Evolutionary conservation across 495 filamentous ascomycete species (phyloP).

Genomic region (Staphylotrichum longicolle): DNA sequence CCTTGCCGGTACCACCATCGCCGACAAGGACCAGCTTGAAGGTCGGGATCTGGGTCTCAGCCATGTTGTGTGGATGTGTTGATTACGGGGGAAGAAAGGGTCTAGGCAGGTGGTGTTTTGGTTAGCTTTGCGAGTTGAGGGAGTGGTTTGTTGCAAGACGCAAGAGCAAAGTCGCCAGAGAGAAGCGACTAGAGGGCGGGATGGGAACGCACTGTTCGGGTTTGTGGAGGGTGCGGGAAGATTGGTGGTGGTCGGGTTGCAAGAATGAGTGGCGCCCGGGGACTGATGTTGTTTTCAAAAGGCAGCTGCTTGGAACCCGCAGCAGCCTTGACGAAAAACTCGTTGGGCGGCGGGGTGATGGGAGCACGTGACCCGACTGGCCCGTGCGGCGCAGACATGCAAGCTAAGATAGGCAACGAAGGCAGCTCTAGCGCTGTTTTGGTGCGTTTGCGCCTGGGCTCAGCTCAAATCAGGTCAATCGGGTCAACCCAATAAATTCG

Average conservation of each 20-base stretch:
- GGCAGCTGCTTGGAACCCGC: conserved; percentile 30
- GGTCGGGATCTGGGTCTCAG: conserved; percentile 57
- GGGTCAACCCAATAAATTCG: too few relatives aligned
- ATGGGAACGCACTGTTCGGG: conserved; percentile 28
- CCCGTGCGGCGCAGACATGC: conserved; percentile 20
- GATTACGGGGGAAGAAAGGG: conserved; percentile 24
- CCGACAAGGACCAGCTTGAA: conserved; percentile 99
- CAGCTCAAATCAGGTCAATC: too few relatives aligned
- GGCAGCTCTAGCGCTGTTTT: too few relatives aligned
- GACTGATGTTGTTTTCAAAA: conserved; percentile 36
- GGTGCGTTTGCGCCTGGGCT: too few relatives aligned
- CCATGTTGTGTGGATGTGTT: conserved; percentile 52
- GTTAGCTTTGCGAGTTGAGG: conserved; percentile 26
- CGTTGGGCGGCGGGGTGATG: conserved; percentile 40
- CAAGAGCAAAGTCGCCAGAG: conserved; percentile 11
- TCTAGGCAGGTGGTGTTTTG: conserved; percentile 21
- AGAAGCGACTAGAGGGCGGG: conserved; percentile 2
- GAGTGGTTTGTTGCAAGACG: conserved; percentile 22
- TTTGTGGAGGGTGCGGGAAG: conserved; percentile 20
- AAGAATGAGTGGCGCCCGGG: conserved; percentile 32
- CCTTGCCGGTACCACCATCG: conserved; percentile 99
- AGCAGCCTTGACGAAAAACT: conserved; percentile 41
- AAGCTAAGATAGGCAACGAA: background rate
- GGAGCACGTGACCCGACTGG: conserved; percentile 33
- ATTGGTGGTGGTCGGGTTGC: conserved; percentile 31